Evolutionary conservation across 169 alveolate genomes (phyloP).

Genomic region (Miamiensis avidus): DNA sequence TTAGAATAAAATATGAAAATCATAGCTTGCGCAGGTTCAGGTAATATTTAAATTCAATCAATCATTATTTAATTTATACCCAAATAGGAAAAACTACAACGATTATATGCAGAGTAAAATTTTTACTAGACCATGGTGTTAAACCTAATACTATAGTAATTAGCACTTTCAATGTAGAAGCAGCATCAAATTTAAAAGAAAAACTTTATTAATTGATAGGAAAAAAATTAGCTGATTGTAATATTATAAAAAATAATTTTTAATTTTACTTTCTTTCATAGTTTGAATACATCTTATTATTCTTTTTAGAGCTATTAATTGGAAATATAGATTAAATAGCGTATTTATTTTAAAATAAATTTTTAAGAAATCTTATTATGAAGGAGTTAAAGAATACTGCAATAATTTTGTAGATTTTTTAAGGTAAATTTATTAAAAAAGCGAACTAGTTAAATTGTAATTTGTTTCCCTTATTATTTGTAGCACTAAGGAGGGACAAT

Average conservation of each 20-base stretch:
- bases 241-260: background rate
- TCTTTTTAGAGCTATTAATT: background rate
- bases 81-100: slow-evolving; percentile 15
- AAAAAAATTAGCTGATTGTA: background rate
- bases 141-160: slow-evolving; percentile 9
- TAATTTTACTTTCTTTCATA: too few relatives aligned
- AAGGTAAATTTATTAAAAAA: slow-evolving; percentile 1
- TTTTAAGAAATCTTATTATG: slow-evolving; percentile 1
- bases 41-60: background rate
- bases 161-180: slow-evolving; percentile 18
- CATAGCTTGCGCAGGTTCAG: background rate
- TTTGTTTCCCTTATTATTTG: background rate
- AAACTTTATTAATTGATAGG: slow-evolving; percentile 16
- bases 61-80: background rate
- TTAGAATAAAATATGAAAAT: background rate
- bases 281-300: too few relatives aligned
- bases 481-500: background rate
- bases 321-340: slow-evolving; percentile 26
- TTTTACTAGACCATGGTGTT: slow-evolving; percentile 14
- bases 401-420: background rate
- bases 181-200: background rate
- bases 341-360: background rate
- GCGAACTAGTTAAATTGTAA: too few relatives aligned
- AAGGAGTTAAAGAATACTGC: background rate
- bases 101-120: slow-evolving; percentile 1